These are phyloP conservation scores for Russula compacta DNA, from an alignment of 768 basidiomycete genomes.

Conservation along the genomic window DNA sequence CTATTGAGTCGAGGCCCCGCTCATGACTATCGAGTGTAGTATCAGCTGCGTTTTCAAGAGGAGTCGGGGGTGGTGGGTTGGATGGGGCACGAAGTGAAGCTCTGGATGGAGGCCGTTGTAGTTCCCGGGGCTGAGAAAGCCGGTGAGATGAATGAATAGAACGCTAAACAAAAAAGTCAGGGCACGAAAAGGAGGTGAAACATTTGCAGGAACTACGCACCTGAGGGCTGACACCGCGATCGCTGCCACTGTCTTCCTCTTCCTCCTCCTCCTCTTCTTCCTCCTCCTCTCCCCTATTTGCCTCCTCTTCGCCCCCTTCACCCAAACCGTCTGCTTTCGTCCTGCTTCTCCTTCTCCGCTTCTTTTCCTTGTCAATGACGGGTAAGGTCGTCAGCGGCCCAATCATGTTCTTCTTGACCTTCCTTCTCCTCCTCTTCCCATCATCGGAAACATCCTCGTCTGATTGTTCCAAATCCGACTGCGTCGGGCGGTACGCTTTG, in stretches of 20 bases:
- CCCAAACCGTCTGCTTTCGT: slow-evolving; percentile 26
- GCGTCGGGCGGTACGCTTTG: slow-evolving; percentile 67
- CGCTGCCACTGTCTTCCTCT: slow-evolving; percentile 42
- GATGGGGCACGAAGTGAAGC: slow-evolving; percentile 26
- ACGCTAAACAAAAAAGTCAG: slow-evolving; percentile 13
- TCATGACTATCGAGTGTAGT: slow-evolving; percentile 32
- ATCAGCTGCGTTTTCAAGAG: slow-evolving; percentile 24
- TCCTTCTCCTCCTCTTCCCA: slow-evolving; percentile 43
- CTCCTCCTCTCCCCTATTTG: slow-evolving; percentile 21
- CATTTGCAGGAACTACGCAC: slow-evolving; percentile 24
- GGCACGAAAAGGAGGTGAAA: background rate
- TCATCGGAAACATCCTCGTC: slow-evolving; percentile 50
- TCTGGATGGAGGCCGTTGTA: slow-evolving; percentile 30
- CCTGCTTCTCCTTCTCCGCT: slow-evolving; percentile 35
- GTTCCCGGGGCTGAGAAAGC: slow-evolving; percentile 20
- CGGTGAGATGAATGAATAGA: slow-evolving; percentile 19
- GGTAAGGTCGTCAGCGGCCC: slow-evolving; percentile 61
- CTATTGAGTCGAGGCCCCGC: slow-evolving; percentile 51
- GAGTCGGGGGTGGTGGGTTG: slow-evolving; percentile 37
- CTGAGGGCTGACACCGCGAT: slow-evolving; percentile 35
- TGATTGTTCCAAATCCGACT: slow-evolving; percentile 53
- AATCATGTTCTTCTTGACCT: slow-evolving; percentile 38
- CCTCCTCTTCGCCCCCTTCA: background rate
- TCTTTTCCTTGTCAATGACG: slow-evolving; percentile 58
- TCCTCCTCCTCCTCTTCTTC: slow-evolving; percentile 34